Evolutionary conservation across 2,329 filamentous ascomycete genomes (phyloP).

Genomic region (Trichocomaceae sp.): DNA sequence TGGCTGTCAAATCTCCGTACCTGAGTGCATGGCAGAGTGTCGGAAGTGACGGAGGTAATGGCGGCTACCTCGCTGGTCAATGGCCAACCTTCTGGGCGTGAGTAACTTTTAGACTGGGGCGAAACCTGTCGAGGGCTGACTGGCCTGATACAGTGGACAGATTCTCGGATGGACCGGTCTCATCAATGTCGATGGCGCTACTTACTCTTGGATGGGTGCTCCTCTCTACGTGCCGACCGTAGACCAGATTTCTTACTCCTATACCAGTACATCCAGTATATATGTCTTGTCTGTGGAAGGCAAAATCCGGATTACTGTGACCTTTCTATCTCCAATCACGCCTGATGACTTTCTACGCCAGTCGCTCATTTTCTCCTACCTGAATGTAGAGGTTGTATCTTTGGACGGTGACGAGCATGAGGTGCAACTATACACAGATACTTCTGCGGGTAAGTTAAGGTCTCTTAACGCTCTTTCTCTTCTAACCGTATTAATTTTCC

Average conservation of each 20-base stretch:
- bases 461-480: constrained; percentile 1
- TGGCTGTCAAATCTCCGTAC: constrained; percentile 70
- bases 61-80: constrained; percentile 60
- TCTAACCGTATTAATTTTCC: neutral
- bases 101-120: constrained; percentile 22
- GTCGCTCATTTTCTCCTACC: constrained; percentile 64
- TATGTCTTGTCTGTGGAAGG: constrained; percentile 61
- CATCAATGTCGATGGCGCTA: constrained; percentile 58
- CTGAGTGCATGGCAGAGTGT: constrained; percentile 63
- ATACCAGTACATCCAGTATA: constrained; percentile 65
- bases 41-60: constrained; percentile 55
- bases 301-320: constrained; percentile 58
- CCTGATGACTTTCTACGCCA: constrained; percentile 60
- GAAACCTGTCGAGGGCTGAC: neutral
- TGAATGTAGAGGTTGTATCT: constrained; percentile 57
- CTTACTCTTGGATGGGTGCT: constrained; percentile 63
- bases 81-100: constrained; percentile 67
- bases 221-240: constrained; percentile 39
- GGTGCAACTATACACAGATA: constrained; percentile 66
- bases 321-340: constrained; percentile 64
- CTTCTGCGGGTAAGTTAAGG: constrained; percentile 54
- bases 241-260: constrained; percentile 58
- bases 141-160: constrained; percentile 41
- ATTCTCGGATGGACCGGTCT: constrained; percentile 61
- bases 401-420: constrained; percentile 56